A percentile compares a stretch with the other conserved stretches of the same genome.
phyloP scores from a whole-genome alignment of 2,329 filamentous ascomycete genomes.

The Venturia aucupariae region DNA sequence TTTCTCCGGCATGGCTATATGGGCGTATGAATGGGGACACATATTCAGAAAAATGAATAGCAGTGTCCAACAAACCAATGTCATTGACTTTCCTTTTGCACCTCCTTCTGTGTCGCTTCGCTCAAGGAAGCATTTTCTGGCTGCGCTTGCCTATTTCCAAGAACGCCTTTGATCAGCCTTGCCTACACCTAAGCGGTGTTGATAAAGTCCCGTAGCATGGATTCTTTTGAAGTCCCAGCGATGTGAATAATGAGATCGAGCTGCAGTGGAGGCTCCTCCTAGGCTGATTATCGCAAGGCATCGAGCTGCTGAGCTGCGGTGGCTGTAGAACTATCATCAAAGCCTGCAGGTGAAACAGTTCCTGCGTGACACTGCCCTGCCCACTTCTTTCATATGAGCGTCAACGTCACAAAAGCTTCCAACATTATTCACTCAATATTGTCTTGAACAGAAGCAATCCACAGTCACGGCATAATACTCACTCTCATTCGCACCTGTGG shows the following conservation, averaged over 20 bases:
- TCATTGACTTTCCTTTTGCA: not conserved
- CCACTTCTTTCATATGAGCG: too few species aligned
- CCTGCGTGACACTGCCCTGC: not conserved
- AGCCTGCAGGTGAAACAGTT: not conserved
- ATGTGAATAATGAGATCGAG: too few species aligned
- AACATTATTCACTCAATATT: not conserved
- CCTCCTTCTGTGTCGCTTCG: not conserved
- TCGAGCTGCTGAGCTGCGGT: not conserved
- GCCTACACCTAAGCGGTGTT: too few species aligned
- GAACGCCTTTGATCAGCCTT: too few species aligned
- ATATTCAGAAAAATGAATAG: conserved; percentile 3
- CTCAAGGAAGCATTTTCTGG: not conserved
- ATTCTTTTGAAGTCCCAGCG: too few species aligned
- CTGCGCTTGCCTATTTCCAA: too few species aligned
- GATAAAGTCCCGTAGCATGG: too few species aligned
- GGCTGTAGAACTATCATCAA: not conserved
- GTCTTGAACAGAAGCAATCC: not conserved
- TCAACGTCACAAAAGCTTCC: not conserved
- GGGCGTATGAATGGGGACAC: conserved; percentile 13
- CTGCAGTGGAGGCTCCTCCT: too few species aligned
- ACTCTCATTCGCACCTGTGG: not conserved
- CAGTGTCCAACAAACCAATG: not conserved
- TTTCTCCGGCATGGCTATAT: not conserved
- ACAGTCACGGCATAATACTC: not conserved
- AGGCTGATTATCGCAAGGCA: not conserved